Base-by-base conservation (phyloP, 306 rosid genomes). In the Astragalus membranaceus region DNA sequence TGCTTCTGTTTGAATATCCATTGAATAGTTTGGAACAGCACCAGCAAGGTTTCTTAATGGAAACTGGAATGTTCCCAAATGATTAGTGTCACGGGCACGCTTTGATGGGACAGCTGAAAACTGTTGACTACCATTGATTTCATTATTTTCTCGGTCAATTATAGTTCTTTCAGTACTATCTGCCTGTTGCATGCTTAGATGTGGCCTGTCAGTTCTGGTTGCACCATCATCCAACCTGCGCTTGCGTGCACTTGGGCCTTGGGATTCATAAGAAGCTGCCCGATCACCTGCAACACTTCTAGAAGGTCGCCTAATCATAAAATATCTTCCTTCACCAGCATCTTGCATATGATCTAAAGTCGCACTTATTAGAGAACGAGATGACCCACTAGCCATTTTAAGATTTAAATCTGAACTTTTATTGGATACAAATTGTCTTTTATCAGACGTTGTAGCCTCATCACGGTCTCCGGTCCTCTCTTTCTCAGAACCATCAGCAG, bases 271-370 rank as follows among this genome's bases (percentile, higher is more conserved):
- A 55, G 97, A 94, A 75, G 88, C 87, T 3, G 88, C 91, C 62
- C 60, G 88, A 74, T 89, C 97, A 70, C 97, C 96, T 68, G 78
- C 86, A 84, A 87, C 96, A 64, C 97, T 91, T 72, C 96, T 91
- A 73, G 92, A 76, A 71, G 95, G 92, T 55, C 54, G 79, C 74
- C 83, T 90, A 72, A 86, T 86, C 78, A 82, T 88, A 16, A 85
- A 77, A 85, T 82, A 79, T 80, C 91, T 88, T 74, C 89, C 97
- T 83, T 81, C 84, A 50, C 77, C 84, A 53, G 78, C 87, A 62
- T 78, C 87, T 58, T 67, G 87, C 68, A 78, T 78, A 57, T 88
- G 85, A 53, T 74, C 86, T 35, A 79, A 84, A 48, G 70, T 70
- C 68, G 83, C 77, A 61, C 85, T 91, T 9, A 76, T 85, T 46